phyloP scores from a whole-genome alignment of 306 rosid genomes.

The Malus asiatica region DNA sequence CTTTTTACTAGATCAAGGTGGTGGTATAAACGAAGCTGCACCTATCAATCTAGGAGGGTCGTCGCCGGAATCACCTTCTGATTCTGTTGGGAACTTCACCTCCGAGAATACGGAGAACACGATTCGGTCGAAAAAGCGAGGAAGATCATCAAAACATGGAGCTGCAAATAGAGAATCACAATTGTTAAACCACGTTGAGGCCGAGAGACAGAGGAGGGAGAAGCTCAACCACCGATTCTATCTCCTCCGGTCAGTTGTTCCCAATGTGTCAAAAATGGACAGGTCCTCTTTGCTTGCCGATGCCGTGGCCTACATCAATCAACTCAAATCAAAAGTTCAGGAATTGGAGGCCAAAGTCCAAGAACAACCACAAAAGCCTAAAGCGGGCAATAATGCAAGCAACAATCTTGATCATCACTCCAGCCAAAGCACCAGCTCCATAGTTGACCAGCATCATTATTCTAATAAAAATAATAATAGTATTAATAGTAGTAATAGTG shows the following conservation, averaged over 20 bases:
- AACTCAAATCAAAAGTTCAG: slow-evolving; percentile 25
- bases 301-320: slow-evolving; percentile 29
- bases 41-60: background rate
- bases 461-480: no score
- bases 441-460: background rate
- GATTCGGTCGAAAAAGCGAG: background rate
- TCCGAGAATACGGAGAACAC: background rate
- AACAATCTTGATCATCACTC: background rate
- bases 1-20: no score
- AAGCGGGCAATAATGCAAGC: background rate
- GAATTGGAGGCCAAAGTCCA: background rate
- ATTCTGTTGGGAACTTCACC: background rate
- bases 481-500: no score
- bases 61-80: background rate
- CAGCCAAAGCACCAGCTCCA: background rate
- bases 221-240: slow-evolving; percentile 39
- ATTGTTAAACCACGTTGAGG: slow-evolving; percentile 27
- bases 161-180: background rate
- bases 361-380: background rate
- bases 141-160: background rate
- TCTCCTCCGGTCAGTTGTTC: slow-evolving; percentile 41
- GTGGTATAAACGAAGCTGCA: background rate
- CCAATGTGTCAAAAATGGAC: slow-evolving; percentile 53
- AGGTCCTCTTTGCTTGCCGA: slow-evolving; percentile 39
- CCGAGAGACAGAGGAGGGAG: slow-evolving; percentile 41